Percentiles rank a stretch among this genome's conserved stretches.
These are phyloP conservation scores for Vaccinium vitisidaea DNA, from an alignment of 148 eudicot species.

Conservation along the genomic window DNA sequence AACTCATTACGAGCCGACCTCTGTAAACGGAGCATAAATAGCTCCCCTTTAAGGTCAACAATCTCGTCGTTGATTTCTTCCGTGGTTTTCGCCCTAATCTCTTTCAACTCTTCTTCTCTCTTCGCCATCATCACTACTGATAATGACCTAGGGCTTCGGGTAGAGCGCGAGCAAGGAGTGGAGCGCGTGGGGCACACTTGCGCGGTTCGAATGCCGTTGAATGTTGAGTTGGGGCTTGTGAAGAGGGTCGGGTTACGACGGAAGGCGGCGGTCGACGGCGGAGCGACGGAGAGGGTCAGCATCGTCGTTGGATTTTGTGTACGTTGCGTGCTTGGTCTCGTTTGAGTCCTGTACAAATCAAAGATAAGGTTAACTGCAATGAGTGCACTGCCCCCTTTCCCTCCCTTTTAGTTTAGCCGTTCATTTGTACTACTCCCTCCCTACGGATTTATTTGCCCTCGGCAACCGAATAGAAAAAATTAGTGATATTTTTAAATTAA, in stretches of 20 bases:
- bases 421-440: no score
- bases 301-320: constrained; percentile 22
- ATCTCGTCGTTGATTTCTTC: constrained; percentile 75
- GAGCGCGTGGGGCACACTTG: constrained; percentile 16
- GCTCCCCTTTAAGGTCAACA: constrained; percentile 82
- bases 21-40: constrained; percentile 84
- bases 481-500: no score
- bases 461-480: no score
- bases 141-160: constrained; percentile 21
- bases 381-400: no score
- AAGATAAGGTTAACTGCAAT: background rate
- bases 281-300: constrained; percentile 39
- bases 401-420: no score
- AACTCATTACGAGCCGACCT: constrained; percentile 73
- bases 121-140: constrained; percentile 71
- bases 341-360: background rate
- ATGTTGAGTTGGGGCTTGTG: constrained; percentile 40
- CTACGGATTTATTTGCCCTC: no score
- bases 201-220: constrained; percentile 58
- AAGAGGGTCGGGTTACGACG: constrained; percentile 32
- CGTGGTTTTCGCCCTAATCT: constrained; percentile 63
- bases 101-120: constrained; percentile 75
- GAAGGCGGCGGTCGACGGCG: constrained; percentile 26
- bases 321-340: background rate
- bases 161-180: constrained; percentile 1